Percentiles rank a stretch among this genome's conserved stretches.
phyloP scores from a whole-genome alignment of 2,329 filamentous ascomycete genomes.

The Emmonsia crescens region DNA sequence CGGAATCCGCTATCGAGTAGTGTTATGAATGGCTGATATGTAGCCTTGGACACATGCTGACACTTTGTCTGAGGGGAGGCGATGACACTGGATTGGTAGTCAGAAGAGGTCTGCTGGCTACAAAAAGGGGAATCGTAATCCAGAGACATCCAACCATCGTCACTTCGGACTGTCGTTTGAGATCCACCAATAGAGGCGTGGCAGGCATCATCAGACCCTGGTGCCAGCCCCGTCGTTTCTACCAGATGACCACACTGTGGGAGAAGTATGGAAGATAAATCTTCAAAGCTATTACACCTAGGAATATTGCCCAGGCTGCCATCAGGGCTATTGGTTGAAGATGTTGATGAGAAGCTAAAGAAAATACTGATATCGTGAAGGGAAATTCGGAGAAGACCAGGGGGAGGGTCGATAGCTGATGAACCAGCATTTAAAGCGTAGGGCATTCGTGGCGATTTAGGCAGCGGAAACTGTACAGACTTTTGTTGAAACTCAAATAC shows the following conservation, averaged over 20 bases:
- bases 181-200: background rate
- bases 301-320: background rate
- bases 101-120: constrained; percentile 9
- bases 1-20: constrained; percentile 22
- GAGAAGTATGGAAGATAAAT: background rate
- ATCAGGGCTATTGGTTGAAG: background rate
- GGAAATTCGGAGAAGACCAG: constrained; percentile 2
- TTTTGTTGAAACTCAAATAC: constrained; percentile 7
- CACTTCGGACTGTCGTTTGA: background rate
- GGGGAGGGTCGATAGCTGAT: constrained; percentile 8
- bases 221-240: background rate
- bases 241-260: background rate
- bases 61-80: background rate
- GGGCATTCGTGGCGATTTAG: constrained; percentile 1
- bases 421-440: background rate
- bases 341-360: constrained; percentile 4
- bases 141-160: constrained; percentile 6
- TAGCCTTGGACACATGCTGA: background rate
- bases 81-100: background rate
- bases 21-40: constrained; percentile 3
- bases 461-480: background rate
- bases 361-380: constrained; percentile 8
- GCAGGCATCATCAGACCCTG: background rate
- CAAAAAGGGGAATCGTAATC: constrained; percentile 12
- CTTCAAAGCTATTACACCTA: background rate